Evolutionary conservation across 2,329 filamentous ascomycete genomes (phyloP).

Genomic region (Sphaerulina musiva): DNA sequence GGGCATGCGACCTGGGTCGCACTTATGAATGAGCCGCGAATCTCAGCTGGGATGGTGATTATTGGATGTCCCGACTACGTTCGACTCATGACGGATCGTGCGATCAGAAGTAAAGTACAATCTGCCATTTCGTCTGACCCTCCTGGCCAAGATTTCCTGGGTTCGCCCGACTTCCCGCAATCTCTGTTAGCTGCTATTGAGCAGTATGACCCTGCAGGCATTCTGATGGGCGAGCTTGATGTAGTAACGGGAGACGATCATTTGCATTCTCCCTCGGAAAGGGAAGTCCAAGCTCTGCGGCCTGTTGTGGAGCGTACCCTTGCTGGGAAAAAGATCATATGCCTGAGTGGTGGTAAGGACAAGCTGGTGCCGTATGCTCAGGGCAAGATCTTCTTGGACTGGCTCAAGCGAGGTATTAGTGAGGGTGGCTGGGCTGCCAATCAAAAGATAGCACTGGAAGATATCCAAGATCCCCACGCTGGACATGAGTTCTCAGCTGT

Average conservation of each 20-base stretch:
- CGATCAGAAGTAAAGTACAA: conserved; percentile 59
- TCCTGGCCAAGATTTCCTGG: conserved; percentile 60
- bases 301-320: conserved; percentile 31
- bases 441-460: conserved; percentile 52
- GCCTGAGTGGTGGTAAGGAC: conserved; percentile 61
- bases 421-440: conserved; percentile 48
- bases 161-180: conserved; percentile 68
- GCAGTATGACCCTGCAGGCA: conserved; percentile 65
- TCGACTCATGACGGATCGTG: conserved; percentile 72
- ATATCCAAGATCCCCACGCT: conserved; percentile 61
- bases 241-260: conserved; percentile 27
- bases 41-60: conserved; percentile 70
- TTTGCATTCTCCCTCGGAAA: conserved; percentile 37
- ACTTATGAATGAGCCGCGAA: conserved; percentile 67
- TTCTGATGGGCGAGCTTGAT: conserved; percentile 52
- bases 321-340: conserved; percentile 57
- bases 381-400: conserved; percentile 54
- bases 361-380: conserved; percentile 64
- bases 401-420: conserved; percentile 51
- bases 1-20: conserved; percentile 84
- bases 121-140: conserved; percentile 45
- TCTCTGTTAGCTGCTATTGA: conserved; percentile 58
- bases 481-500: conserved; percentile 62
- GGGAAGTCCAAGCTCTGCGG: conserved; percentile 40
- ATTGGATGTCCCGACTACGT: conserved; percentile 88